Conservation (phyloP, 1,284 basidiomycete genomes). For the Heterobasidion occidentale region DNA sequence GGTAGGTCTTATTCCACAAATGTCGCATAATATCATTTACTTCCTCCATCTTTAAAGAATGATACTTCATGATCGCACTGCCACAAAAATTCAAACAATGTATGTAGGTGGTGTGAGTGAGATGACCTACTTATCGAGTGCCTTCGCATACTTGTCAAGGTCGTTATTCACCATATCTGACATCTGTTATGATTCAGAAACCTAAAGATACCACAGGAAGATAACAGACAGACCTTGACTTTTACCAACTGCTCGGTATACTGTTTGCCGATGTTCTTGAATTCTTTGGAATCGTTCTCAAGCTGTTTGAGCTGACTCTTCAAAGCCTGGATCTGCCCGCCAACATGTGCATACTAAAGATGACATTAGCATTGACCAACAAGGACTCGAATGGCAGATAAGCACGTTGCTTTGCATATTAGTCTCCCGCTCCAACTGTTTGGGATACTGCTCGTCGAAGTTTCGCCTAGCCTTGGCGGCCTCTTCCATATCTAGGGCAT, state of each 20-base stretch:
- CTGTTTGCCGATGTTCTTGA: slow-evolving; percentile 78
- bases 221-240: slow-evolving; percentile 65
- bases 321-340: slow-evolving; percentile 78
- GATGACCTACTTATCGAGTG: slow-evolving; percentile 75
- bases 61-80: slow-evolving; percentile 97
- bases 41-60: slow-evolving; percentile 99
- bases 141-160: slow-evolving; percentile 95
- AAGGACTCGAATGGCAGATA: slow-evolving; percentile 4
- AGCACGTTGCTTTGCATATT: slow-evolving; percentile 65
- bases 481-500: slow-evolving; percentile 71
- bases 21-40: slow-evolving; percentile 96
- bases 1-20: slow-evolving; percentile 98
- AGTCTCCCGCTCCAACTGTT: slow-evolving; percentile 66
- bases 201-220: too few species aligned
- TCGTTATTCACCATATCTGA: slow-evolving; percentile 93
- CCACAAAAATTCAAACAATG: not conserved
- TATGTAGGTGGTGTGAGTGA: not conserved
- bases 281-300: slow-evolving; percentile 78
- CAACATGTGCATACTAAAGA: slow-evolving; percentile 68
- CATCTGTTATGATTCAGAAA: slow-evolving; percentile 42
- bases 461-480: slow-evolving; percentile 74
- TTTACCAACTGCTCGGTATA: slow-evolving; percentile 91
- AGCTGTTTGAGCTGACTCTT: slow-evolving; percentile 61
- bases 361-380: slow-evolving; percentile 4
- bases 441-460: slow-evolving; percentile 77